Evolutionary conservation across 768 basidiomycete species (phyloP), one percentile per base, ranked within the genome.

Genomic region (Rhodotorula kratochvilovae): DNA sequence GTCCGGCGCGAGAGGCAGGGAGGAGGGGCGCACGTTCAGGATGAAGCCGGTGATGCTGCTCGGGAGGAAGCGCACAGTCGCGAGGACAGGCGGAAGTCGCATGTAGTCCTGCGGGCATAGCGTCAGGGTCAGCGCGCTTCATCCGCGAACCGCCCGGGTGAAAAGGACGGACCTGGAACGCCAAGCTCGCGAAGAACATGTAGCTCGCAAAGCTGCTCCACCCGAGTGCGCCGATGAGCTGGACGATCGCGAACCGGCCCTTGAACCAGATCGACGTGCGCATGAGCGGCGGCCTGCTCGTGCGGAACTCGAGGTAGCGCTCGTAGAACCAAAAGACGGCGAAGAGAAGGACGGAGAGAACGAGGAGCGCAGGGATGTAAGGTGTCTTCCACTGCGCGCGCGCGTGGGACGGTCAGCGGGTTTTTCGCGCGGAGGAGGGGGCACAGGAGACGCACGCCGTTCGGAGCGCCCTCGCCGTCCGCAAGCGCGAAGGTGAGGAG

Each of bases 401-500:
- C 3, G n/a, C n/a, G n/a, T 3, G 7, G 6, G 25, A 39, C n/a
- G 3, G 39, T 45, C 51, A 36, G 64, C 7, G 10, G n/a, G 21
- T 11, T 7, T 5, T 7, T 16, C 21, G 2, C 16, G 10, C 0
- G 33, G 15, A 29, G 13, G 27, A 7, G 2, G 27, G 15, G 36
- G 25, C 12, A 16, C 13, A 15, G 16, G 15, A 0, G 16, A 43
- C 68, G 23, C 51, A 64, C 68, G 17, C 85, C 84, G 8, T 85
- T 57, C 0, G 84, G 82, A 7, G 86, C 88, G 27, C 83, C 80
- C n/a, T 83, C 83, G 12, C 86, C 89, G 72, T 89, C 85, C 59
- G 87, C 86, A 7, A 93, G 84, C 1, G 87, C 87, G 75, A 91
- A 92, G 15, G 88, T 83, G 71, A 92, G 83, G 0, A 92, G 80